phyloP scores from a whole-genome alignment of 106 monocot genomes.

The Dendrobium officinale region DNA sequence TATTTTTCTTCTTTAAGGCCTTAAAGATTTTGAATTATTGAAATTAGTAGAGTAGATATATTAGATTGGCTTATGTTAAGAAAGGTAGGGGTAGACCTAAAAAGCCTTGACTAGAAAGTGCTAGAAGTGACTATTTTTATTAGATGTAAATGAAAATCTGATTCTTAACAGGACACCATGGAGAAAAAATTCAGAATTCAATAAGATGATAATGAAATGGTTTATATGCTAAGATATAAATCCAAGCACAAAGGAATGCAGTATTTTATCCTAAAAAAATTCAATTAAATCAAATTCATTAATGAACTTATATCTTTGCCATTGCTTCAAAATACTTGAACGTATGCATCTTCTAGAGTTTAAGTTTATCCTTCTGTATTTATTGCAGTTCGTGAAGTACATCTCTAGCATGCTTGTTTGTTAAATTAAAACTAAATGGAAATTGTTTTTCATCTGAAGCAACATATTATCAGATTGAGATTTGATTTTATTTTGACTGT shows the following conservation, averaged over 20 bases:
- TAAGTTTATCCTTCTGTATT: not conserved
- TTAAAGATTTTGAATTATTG: not conserved
- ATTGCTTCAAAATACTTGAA: not conserved
- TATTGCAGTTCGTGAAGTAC: not conserved
- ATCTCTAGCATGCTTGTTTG: conserved; percentile 1
- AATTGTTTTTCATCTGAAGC: not conserved
- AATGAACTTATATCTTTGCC: not conserved
- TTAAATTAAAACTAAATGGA: not conserved
- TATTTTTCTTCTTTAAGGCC: too few species aligned
- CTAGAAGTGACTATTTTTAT: too few species aligned
- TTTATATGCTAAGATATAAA: too few species aligned
- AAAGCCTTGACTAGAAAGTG: too few species aligned
- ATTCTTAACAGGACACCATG: too few species aligned
- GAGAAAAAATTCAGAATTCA: too few species aligned
- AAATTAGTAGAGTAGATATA: not conserved
- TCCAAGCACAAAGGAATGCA: too few species aligned
- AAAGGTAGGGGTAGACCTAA: too few species aligned
- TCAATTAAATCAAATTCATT: not conserved
- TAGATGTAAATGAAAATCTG: too few species aligned
- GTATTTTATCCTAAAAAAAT: too few species aligned
- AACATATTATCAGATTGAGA: not conserved
- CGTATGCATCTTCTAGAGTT: not conserved
- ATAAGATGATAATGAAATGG: too few species aligned
- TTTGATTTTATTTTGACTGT: not conserved
- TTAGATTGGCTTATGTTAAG: not conserved